Evolutionary conservation across 345 rosid genomes (phyloP).

Genomic region (Corymbia maculata): DNA sequence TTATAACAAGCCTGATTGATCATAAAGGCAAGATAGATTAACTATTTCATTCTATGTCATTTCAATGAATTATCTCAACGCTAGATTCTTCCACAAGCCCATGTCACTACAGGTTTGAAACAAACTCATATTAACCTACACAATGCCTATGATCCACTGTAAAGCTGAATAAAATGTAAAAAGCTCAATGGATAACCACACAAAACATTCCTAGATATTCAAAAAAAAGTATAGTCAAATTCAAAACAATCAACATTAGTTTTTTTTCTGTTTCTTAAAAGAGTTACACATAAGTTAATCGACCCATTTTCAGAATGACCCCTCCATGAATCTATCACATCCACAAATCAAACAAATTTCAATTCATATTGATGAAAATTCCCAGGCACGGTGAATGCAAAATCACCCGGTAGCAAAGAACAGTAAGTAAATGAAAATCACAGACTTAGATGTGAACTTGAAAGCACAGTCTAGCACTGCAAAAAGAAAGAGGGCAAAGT

Average conservation of each 20-base stretch:
- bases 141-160: neutral
- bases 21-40: neutral
- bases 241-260: neutral
- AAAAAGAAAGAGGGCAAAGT: neutral
- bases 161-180: neutral
- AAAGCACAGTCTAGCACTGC: neutral
- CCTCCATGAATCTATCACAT: neutral
- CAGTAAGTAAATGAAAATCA: neutral
- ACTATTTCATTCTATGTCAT: neutral
- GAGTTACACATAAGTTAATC: neutral
- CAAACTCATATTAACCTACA: neutral
- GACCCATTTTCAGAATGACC: neutral
- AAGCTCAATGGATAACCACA: neutral
- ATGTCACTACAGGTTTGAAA: neutral
- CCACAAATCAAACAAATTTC: neutral
- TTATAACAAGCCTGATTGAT: neutral
- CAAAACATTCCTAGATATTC: neutral
- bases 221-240: neutral
- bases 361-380: neutral
- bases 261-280: neutral
- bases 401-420: neutral
- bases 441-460: neutral
- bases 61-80: neutral
- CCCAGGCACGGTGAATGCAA: neutral
- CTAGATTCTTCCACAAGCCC: neutral